Conservation (phyloP, 768 basidiomycete species). For the Lactarius quietus region DNA sequence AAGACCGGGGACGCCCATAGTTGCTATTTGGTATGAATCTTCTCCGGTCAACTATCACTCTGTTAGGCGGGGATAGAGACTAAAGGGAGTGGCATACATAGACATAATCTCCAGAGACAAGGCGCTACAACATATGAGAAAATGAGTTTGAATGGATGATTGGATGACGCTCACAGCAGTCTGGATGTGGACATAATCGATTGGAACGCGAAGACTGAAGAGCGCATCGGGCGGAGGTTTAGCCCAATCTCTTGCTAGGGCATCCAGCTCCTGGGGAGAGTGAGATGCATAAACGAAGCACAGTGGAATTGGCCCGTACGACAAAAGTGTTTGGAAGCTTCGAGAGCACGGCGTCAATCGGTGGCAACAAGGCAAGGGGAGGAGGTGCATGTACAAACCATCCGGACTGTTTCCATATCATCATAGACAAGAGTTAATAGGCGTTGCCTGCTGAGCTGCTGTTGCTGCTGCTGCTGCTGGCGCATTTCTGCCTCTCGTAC, state of each 20-base stretch:
- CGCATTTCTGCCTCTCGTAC: slow-evolving; percentile 60
- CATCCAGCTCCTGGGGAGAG: slow-evolving; percentile 65
- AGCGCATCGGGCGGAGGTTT: slow-evolving; percentile 78
- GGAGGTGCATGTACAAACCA: slow-evolving; percentile 41
- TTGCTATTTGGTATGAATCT: slow-evolving; percentile 88
- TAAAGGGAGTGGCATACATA: slow-evolving; percentile 50
- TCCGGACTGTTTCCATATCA: slow-evolving; percentile 83
- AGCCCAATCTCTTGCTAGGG: slow-evolving; percentile 78
- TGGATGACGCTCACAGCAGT: slow-evolving; percentile 56
- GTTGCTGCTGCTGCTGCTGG: slow-evolving; percentile 44
- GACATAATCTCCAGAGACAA: slow-evolving; percentile 80
- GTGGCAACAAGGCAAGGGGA: neutral
- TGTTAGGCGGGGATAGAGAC: slow-evolving; percentile 19
- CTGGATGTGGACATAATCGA: slow-evolving; percentile 83
- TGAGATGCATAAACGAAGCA: slow-evolving; percentile 2
- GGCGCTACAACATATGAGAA: slow-evolving; percentile 44
- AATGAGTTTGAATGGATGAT: slow-evolving; percentile 15
- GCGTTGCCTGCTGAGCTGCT: slow-evolving; percentile 61
- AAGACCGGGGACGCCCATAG: slow-evolving; percentile 74
- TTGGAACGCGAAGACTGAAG: slow-evolving; percentile 75
- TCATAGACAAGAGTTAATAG: slow-evolving; percentile 78
- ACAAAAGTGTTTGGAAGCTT: slow-evolving; percentile 67
- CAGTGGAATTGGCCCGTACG: slow-evolving; percentile 41
- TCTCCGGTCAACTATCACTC: slow-evolving; percentile 65
- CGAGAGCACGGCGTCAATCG: slow-evolving; percentile 9